Evolutionary conservation across 208 protist species (phyloP), one percentile per base, ranked within the genome.

Genomic region (Crithidia mellificae): DNA sequence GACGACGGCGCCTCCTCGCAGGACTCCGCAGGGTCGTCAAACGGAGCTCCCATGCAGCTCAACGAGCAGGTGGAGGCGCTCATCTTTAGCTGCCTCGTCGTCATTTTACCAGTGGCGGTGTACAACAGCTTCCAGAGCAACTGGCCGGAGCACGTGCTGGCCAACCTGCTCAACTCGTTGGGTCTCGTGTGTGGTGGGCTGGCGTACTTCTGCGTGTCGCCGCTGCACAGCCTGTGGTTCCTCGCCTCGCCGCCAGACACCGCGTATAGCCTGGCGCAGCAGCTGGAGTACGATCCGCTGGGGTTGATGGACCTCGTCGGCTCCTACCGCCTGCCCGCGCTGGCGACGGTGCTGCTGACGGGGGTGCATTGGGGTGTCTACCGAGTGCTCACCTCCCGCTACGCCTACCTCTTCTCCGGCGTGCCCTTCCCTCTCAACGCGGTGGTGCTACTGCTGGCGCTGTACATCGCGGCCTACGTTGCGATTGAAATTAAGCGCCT

Each of bases 91-190:
- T 39, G 83, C 34, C 47, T 92, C 12, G 58, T 93, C 9, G 27
- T 96, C 39, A 19, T 85, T 6, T 72, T 93, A 12, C 91, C 91
- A 4, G 29, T 72, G 1, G 30, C 84, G 0, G 44, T 92, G 6
- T 96, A 96, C 78, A 84, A 84, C 53, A 63, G 63, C 15, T 73
- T 93, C 17, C 88, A 93, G 63, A 87, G 74, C 68, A 84, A 91
- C 68, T 93, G 78, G 81, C 50, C 47, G 1, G 85, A 88, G 17
- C 38, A 81, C 69, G 68, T 78, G 43, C 2, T 90, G 4, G 62
- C 81, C 12, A 87, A 93, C 56, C 6, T 79, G 0, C 50, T 93
- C 32, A 93, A 96, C 62, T 77, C 72, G 22, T 36, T 89, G 29
- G 91, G 81, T 1, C 78, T 96, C 39, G 11, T 88, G 0, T 89